Conservation (phyloP, 768 basidiomycete species). For the Hericium erinaceus region DNA sequence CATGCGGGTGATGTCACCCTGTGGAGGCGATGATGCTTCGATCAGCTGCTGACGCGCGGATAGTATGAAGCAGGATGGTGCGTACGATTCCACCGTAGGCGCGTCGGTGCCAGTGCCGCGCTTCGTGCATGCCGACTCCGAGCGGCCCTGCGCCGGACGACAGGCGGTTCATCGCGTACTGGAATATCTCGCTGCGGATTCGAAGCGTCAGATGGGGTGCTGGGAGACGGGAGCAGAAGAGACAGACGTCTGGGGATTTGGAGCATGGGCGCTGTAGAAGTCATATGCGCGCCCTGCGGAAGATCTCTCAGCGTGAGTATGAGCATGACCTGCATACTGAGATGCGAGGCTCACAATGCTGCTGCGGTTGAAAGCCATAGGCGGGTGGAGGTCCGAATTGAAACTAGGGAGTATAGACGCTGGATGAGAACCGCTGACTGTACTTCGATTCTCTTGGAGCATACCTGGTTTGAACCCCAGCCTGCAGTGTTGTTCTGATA, state of each 20-base stretch:
- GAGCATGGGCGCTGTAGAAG: constrained; percentile 55
- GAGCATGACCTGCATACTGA: neutral
- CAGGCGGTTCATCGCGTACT: constrained; percentile 26
- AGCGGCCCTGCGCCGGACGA: constrained; percentile 6
- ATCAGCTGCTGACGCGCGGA: neutral
- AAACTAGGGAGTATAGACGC: constrained; percentile 4
- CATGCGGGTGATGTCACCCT: constrained; percentile 46
- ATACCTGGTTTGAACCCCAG: constrained; percentile 39
- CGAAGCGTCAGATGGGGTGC: neutral
- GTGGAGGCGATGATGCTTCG: neutral
- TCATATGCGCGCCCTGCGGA: constrained; percentile 50
- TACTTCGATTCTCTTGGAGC: constrained; percentile 1
- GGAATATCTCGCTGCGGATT: constrained; percentile 24
- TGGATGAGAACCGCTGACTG: neutral
- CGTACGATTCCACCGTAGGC: constrained; percentile 56
- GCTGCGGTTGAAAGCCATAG: constrained; percentile 31
- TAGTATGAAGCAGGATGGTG: neutral
- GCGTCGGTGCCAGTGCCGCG: constrained; percentile 54
- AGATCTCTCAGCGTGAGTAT: constrained; percentile 1
- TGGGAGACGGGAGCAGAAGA: constrained; percentile 8
- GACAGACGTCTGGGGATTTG: constrained; percentile 47
- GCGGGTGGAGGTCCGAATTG: constrained; percentile 10
- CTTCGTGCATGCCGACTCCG: constrained; percentile 51
- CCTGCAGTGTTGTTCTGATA: constrained; percentile 32
- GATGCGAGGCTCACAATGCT: constrained; percentile 22